phyloP scores from a whole-genome alignment of 2,329 filamentous ascomycete genomes.

The Endoconidiophora laricicola region DNA sequence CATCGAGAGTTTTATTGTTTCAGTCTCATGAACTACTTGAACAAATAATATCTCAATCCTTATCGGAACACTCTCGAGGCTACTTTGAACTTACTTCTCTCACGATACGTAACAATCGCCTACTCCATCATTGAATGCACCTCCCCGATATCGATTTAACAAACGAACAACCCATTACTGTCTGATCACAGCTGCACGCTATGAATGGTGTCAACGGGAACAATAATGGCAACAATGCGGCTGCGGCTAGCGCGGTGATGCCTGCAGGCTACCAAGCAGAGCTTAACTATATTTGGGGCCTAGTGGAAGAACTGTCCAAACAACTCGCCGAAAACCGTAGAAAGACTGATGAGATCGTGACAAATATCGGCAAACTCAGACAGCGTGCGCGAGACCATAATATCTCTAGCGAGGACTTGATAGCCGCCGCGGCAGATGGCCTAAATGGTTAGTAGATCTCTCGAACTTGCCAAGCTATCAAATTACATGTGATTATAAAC shows the following conservation, averaged over 20 bases:
- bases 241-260: slow-evolving; percentile 32
- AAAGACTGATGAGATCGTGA: slow-evolving; percentile 46
- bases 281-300: slow-evolving; percentile 49
- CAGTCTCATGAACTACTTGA: too few relatives aligned
- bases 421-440: slow-evolving; percentile 37
- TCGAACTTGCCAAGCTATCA: neutral
- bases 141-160: too few relatives aligned
- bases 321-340: slow-evolving; percentile 45
- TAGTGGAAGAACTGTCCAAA: slow-evolving; percentile 50
- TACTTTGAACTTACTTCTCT: too few relatives aligned
- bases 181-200: neutral
- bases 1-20: too few relatives aligned
- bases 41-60: too few relatives aligned
- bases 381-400: slow-evolving; percentile 35
- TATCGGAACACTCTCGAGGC: too few relatives aligned
- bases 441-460: slow-evolving; percentile 30
- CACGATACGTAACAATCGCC: too few relatives aligned
- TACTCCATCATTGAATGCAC: too few relatives aligned
- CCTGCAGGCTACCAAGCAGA: slow-evolving; percentile 53
- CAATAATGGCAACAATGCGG: slow-evolving; percentile 29
- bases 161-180: too few relatives aligned
- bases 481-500: too few relatives aligned
- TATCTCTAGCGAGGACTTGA: slow-evolving; percentile 40
- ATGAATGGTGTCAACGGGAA: slow-evolving; percentile 10
- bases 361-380: slow-evolving; percentile 44